phyloP scores from a whole-genome alignment of 371 early-diverging fungal species.

The Haplosporangium sp. region DNA sequence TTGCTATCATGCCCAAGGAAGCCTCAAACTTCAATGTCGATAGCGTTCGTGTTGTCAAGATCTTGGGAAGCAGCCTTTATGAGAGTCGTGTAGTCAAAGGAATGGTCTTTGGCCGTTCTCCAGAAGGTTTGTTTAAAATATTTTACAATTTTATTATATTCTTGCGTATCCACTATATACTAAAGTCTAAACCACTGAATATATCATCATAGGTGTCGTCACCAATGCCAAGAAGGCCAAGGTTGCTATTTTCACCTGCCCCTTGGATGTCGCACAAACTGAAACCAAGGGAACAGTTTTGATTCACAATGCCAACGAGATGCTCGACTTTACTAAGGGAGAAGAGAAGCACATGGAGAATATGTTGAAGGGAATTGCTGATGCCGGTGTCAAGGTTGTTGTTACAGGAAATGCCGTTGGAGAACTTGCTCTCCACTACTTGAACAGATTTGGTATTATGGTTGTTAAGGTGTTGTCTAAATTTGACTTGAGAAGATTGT shows the following conservation, averaged over 20 bases:
- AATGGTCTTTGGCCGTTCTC: slow-evolving; percentile 98
- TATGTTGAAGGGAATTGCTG: slow-evolving; percentile 89
- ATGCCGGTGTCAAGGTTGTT: slow-evolving; percentile 93
- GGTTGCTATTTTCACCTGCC: slow-evolving; percentile 97
- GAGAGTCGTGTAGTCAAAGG: slow-evolving; percentile 96
- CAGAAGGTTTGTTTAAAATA: slow-evolving; percentile 73
- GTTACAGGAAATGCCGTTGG: slow-evolving; percentile 93
- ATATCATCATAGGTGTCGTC: slow-evolving; percentile 54
- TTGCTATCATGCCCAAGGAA: slow-evolving; percentile 92
- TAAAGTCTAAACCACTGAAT: neutral
- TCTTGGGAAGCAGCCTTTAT: slow-evolving; percentile 93
- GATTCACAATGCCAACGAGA: slow-evolving; percentile 96
- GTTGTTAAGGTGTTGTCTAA: slow-evolving; percentile 94
- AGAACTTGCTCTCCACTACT: slow-evolving; percentile 94
- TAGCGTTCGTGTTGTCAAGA: slow-evolving; percentile 96
- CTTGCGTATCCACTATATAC: neutral
- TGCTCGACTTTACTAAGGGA: slow-evolving; percentile 96
- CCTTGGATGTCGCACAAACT: slow-evolving; percentile 95
- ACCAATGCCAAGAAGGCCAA: slow-evolving; percentile 85
- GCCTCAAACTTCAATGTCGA: slow-evolving; percentile 93
- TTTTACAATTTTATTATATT: neutral
- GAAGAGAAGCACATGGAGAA: slow-evolving; percentile 86
- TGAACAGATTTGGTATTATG: slow-evolving; percentile 92
- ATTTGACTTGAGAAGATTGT: slow-evolving; percentile 95
- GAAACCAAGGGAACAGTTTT: slow-evolving; percentile 99